phyloP scores from a whole-genome alignment of 2,329 filamentous ascomycete species.

The Helicocarpus griseus region DNA sequence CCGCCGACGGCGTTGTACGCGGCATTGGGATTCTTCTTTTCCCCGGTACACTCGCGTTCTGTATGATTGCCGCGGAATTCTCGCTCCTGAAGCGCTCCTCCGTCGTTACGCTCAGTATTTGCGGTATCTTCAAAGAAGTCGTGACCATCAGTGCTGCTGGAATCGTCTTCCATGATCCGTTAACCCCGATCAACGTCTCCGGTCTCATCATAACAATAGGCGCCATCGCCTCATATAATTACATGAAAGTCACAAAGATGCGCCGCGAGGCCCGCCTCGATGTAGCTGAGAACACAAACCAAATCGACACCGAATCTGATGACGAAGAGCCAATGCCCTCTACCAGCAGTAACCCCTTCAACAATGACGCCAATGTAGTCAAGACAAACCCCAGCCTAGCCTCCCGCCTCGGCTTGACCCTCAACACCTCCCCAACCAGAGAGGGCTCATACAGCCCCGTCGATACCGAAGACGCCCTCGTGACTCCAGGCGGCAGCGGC shows the following conservation, averaged over 20 bases:
- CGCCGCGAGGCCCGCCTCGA: conserved; percentile 56
- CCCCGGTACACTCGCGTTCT: conserved; percentile 81
- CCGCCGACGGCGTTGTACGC: conserved; percentile 52
- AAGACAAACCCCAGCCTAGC: neutral
- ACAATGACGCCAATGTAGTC: neutral
- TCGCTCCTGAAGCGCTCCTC: conserved; percentile 88
- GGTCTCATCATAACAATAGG: conserved; percentile 80
- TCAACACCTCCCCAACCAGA: neutral
- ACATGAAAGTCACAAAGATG: conserved; percentile 88
- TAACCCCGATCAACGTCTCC: conserved; percentile 78
- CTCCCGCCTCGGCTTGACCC: neutral
- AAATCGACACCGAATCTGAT: conserved; percentile 8
- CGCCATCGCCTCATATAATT: conserved; percentile 86
- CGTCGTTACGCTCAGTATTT: conserved; percentile 91
- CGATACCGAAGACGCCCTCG: neutral
- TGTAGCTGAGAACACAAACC: conserved; percentile 16
- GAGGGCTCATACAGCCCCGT: neutral
- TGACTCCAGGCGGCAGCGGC: neutral
- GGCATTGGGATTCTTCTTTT: conserved; percentile 72
- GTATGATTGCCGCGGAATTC: conserved; percentile 95
- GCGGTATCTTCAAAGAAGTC: conserved; percentile 98
- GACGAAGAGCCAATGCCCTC: conserved; percentile 3
- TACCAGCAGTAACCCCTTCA: neutral
- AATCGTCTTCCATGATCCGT: conserved; percentile 74
- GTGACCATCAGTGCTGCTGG: conserved; percentile 87